Base-by-base conservation (phyloP, 306 rosid species). In the Psophocarpus tetragonolobus region DNA sequence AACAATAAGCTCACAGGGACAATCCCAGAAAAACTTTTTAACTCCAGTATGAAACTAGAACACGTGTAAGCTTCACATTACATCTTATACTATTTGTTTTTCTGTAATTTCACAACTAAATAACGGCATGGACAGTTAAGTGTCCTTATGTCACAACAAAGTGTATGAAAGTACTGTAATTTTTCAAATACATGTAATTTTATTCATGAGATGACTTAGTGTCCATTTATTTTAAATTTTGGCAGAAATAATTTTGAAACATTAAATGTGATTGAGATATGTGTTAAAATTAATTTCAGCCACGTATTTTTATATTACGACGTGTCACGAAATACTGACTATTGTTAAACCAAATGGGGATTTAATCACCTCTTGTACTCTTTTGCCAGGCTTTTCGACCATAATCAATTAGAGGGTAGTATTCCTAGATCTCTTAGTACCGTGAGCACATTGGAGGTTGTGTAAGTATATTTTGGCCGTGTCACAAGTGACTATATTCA, bases 11-110 rank as follows among this genome's bases (percentile, higher is more conserved):
- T 86, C 75, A 10, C 81, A 0, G 89, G 85, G 58, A 20, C 26
- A 76, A 84, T 92, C 77, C 91, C 97, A 41, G 13, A 30, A 1
- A 1, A 38, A 48, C 89, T 90, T 30, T 92, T 90, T 44, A 84
- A 48, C 78, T 36, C 93, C 68, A 79, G 60, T 2, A 92, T 90
- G 97, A 3, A 0, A 0, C 87, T 90, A 35, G 0, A 73, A 76
- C 97, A 92, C 50, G 87, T 84, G 97, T 92, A 90, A 90, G 97
- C n/a, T n/a, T 23, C 45, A 66, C 29, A 33, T 56, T 56, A 63
- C 50, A 79, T 38, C 83, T 39, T 51, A 33, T 36, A 38, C 54
- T n/a, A 44, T 36, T 47, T 57, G 2, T 69, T 80, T 62, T 56
- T 64, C 54, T 24, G 14, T 33, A 44, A 38, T 47, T 51, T 56